phyloP scores from a whole-genome alignment of 257 asterid species.

The Mentha longifolia region DNA sequence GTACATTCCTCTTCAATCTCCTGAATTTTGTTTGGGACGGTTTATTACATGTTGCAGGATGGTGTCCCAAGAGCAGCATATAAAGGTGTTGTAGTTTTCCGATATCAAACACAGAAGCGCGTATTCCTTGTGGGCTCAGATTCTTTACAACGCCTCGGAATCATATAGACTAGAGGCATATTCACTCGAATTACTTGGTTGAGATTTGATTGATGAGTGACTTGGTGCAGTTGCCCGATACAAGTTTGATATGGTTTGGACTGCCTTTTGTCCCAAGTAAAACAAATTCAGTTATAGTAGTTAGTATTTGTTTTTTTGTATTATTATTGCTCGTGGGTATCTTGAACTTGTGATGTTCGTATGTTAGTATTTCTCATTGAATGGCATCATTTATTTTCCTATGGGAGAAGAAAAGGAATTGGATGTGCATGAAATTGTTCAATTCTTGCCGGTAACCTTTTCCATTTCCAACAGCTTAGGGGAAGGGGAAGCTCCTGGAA shows the following conservation, averaged over 20 bases:
- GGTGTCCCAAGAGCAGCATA: constrained; percentile 94
- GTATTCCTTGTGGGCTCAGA: constrained; percentile 84
- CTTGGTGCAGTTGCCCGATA: background rate
- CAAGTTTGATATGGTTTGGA: constrained; percentile 1
- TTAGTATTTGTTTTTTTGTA: background rate
- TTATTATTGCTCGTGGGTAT: background rate
- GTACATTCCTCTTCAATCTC: constrained; percentile 11
- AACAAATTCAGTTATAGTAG: constrained; percentile 5
- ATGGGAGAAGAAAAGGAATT: too few species aligned
- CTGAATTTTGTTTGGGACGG: background rate
- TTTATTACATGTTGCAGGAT: constrained; percentile 55
- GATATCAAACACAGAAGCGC: constrained; percentile 71
- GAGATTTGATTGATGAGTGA: constrained; percentile 27
- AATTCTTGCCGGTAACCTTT: too few species aligned
- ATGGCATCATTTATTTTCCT: background rate
- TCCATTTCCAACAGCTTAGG: too few species aligned
- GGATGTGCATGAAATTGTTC: too few species aligned
- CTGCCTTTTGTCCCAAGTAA: constrained; percentile 17
- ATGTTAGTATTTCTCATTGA: constrained; percentile 17
- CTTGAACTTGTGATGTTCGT: constrained; percentile 14
- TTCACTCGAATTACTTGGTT: constrained; percentile 18
- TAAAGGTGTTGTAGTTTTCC: constrained; percentile 87
- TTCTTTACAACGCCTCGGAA: constrained; percentile 75
- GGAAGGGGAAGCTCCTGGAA: too few species aligned
- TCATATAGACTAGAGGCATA: constrained; percentile 40